phyloP scores from a whole-genome alignment of 148 eudicot genomes.

The Rhododendron mucronatum region DNA sequence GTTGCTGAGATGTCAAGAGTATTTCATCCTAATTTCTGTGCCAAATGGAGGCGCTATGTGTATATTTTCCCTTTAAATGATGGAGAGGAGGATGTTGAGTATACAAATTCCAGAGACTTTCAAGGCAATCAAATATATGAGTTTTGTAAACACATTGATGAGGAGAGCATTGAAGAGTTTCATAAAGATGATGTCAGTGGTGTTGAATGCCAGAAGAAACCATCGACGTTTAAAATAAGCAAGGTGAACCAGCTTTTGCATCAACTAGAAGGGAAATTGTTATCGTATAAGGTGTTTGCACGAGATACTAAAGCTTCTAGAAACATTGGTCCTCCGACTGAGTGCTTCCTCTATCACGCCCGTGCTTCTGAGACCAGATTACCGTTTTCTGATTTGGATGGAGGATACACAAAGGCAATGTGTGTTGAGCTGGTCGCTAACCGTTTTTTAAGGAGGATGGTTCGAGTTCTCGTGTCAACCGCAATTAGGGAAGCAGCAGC shows the following conservation, averaged over 20 bases:
- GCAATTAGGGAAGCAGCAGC: slow-evolving; percentile 92
- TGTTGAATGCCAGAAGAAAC: slow-evolving; percentile 41
- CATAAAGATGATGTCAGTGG: slow-evolving; percentile 19
- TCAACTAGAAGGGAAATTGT: slow-evolving; percentile 74
- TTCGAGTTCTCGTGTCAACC: slow-evolving; percentile 91
- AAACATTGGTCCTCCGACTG: slow-evolving; percentile 88
- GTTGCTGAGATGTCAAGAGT: slow-evolving; percentile 74
- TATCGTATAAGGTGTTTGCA: slow-evolving; percentile 93
- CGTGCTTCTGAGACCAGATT: slow-evolving; percentile 69
- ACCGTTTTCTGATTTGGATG: slow-evolving; percentile 52
- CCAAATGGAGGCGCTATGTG: slow-evolving; percentile 92
- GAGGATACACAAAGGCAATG: slow-evolving; percentile 45
- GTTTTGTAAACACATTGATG: slow-evolving; percentile 13
- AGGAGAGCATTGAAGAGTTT: slow-evolving; percentile 14
- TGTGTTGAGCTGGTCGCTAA: slow-evolving; percentile 92
- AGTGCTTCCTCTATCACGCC: slow-evolving; percentile 84
- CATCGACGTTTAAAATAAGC: slow-evolving; percentile 43
- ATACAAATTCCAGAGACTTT: slow-evolving; percentile 12
- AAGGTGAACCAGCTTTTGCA: slow-evolving; percentile 64
- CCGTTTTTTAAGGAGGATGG: slow-evolving; percentile 98
- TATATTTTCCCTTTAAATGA: slow-evolving; percentile 73
- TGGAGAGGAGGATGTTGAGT: slow-evolving; percentile 27
- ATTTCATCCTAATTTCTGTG: slow-evolving; percentile 95
- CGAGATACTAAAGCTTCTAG: slow-evolving; percentile 93
- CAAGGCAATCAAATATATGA: slow-evolving; percentile 15